Evolutionary conservation across 805 yeast genomes (phyloP).

Genomic region (Kazachstania viticola): DNA sequence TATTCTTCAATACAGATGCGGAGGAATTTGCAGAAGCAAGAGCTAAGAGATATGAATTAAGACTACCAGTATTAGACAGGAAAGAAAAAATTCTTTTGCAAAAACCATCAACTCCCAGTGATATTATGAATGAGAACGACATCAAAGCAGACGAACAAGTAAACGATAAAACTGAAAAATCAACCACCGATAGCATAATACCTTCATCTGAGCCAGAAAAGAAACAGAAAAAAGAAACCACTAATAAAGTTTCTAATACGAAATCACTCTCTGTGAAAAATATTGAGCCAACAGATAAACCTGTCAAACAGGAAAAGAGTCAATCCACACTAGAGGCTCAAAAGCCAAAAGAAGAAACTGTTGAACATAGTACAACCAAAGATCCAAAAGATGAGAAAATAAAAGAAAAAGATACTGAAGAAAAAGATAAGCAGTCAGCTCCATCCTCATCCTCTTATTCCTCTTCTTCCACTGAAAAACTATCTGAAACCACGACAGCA

Average conservation of each 20-base stretch:
- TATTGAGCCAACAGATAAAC: background rate
- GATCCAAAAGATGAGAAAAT: background rate
- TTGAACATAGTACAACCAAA: background rate
- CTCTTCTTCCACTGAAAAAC: background rate
- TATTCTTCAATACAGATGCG: constrained; percentile 22
- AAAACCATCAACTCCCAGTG: background rate
- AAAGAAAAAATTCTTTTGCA: constrained; percentile 1
- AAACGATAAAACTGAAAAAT: no score
- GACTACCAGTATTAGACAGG: constrained; percentile 5
- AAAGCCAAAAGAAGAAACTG: background rate
- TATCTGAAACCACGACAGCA: constrained; percentile 9
- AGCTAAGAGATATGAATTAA: constrained; percentile 14
- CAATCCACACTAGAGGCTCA: no score
- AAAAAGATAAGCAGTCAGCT: background rate
- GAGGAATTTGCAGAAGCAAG: constrained; percentile 24
- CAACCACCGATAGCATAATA: no score
- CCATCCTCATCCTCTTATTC: constrained; percentile 1
- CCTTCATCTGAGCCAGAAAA: background rate
- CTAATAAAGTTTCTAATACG: background rate
- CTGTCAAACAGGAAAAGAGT: background rate
- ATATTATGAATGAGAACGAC: background rate
- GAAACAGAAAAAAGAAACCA: background rate
- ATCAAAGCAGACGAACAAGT: background rate
- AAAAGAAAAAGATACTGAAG: background rate
- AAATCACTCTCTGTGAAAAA: no score